Evolutionary conservation across 306 rosid genomes (phyloP).

Genomic region (Vigna angularis): DNA sequence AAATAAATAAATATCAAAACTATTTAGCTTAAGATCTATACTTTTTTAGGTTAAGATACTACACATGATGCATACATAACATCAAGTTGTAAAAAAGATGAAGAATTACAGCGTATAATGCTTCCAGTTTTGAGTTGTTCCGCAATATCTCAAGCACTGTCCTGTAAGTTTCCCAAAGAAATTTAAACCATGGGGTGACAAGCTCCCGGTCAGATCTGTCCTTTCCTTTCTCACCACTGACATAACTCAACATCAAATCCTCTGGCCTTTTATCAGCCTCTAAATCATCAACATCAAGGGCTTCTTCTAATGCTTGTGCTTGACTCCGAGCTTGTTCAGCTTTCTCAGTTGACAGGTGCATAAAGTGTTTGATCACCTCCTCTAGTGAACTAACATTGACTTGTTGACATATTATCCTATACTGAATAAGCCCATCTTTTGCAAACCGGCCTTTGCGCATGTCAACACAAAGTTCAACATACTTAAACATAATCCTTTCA

Average conservation of each 20-base stretch:
- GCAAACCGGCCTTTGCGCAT: conserved; percentile 93
- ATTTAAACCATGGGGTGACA: conserved; percentile 98
- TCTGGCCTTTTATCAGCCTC: conserved; percentile 99
- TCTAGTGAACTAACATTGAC: conserved; percentile 94
- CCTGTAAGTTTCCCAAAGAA: conserved; percentile 96
- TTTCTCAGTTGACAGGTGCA: conserved; percentile 96
- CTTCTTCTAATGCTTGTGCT: conserved; percentile 94
- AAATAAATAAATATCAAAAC: neutral
- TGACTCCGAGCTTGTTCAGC: conserved; percentile 98
- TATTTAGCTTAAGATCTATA: neutral
- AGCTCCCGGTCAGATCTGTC: conserved; percentile 94
- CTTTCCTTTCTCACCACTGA: conserved; percentile 97
- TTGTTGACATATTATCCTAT: conserved; percentile 96
- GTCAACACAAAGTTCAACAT: conserved; percentile 92
- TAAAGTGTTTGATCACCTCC: conserved; percentile 97
- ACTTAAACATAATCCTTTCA: conserved; percentile 92
- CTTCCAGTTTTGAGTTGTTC: conserved; percentile 94
- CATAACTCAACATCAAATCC: conserved; percentile 93
- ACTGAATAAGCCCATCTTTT: conserved; percentile 96
- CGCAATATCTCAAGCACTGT: conserved; percentile 96
- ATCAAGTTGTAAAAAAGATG: neutral
- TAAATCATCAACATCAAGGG: conserved; percentile 94
- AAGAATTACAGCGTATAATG: conserved; percentile 84
- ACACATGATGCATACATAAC: neutral
- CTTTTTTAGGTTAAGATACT: neutral